Conservation (phyloP, 1,284 basidiomycete species). For the Marasmius fiardii region DNA sequence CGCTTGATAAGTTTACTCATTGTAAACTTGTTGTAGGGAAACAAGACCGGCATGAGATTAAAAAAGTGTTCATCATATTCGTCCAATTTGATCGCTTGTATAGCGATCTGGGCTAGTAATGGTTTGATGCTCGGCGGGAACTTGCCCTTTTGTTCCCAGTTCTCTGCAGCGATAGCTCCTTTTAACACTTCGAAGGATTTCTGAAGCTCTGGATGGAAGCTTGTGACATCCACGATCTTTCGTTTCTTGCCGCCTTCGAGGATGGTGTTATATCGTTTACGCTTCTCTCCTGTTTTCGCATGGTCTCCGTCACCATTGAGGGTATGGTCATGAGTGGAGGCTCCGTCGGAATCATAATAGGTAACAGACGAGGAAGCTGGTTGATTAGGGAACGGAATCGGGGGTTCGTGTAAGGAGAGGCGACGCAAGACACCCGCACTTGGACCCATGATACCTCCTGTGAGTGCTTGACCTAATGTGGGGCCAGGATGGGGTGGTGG, state of each 20-base stretch:
- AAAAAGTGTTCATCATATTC: constrained; percentile 94
- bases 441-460: neutral
- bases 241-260: constrained; percentile 62
- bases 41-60: constrained; percentile 80
- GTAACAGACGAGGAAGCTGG: neutral
- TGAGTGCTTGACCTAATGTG: neutral
- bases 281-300: constrained; percentile 38
- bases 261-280: constrained; percentile 46
- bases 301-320: neutral
- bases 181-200: constrained; percentile 61
- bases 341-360: neutral
- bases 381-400: neutral
- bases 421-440: neutral
- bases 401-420: neutral
- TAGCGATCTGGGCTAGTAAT: constrained; percentile 65
- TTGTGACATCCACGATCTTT: constrained; percentile 62
- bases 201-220: constrained; percentile 70
- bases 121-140: constrained; percentile 85
- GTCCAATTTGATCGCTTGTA: constrained; percentile 77
- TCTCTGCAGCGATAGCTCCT: constrained; percentile 57
- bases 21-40: constrained; percentile 92
- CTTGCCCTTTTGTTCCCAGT: constrained; percentile 78
- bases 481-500: constrained; percentile 11
- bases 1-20: constrained; percentile 86
- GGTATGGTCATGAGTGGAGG: neutral